Evolutionary conservation across 1,139 yeast species (phyloP).

Genomic region (Pichia inconspicua): DNA sequence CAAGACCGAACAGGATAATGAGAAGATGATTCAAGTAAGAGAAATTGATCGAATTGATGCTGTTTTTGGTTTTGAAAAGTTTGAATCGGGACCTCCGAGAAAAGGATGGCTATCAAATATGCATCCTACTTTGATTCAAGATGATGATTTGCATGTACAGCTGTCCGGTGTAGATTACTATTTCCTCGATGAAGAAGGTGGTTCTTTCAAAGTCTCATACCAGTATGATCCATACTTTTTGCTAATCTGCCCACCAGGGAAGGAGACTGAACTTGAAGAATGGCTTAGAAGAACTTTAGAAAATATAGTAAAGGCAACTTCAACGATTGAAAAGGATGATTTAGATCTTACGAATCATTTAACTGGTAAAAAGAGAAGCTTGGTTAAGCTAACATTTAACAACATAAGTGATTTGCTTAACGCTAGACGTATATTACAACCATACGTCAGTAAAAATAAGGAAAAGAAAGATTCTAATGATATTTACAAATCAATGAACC

Average conservation of each 20-base stretch:
- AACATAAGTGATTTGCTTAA: conserved; percentile 66
- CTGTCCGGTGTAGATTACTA: conserved; percentile 89
- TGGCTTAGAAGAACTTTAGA: conserved; percentile 65
- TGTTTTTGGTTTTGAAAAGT: conserved; percentile 77
- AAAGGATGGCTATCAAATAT: conserved; percentile 86
- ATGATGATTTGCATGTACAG: conserved; percentile 51
- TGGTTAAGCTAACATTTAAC: conserved; percentile 65
- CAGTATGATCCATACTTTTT: conserved; percentile 85
- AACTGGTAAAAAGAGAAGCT: conserved; percentile 59
- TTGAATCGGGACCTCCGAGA: conserved; percentile 63
- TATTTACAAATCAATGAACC: conserved; percentile 52
- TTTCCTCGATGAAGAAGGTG: conserved; percentile 96
- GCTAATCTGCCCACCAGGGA: conserved; percentile 56
- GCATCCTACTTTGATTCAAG: conserved; percentile 58
- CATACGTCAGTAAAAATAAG: conserved; percentile 65
- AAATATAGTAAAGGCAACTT: conserved; percentile 46
- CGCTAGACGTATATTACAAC: conserved; percentile 63
- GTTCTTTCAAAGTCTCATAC: conserved; percentile 80
- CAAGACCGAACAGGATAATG: conserved; percentile 7
- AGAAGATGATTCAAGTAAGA: conserved; percentile 36
- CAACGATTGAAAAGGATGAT: conserved; percentile 65
- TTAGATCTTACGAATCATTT: conserved; percentile 77
- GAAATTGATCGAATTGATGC: conserved; percentile 61
- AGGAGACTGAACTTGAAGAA: conserved; percentile 83
- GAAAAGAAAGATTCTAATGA: conserved; percentile 59